These are phyloP conservation scores for Penicillium glabrum DNA, from an alignment of 2,329 filamentous ascomycete genomes.

Conservation along the genomic window DNA sequence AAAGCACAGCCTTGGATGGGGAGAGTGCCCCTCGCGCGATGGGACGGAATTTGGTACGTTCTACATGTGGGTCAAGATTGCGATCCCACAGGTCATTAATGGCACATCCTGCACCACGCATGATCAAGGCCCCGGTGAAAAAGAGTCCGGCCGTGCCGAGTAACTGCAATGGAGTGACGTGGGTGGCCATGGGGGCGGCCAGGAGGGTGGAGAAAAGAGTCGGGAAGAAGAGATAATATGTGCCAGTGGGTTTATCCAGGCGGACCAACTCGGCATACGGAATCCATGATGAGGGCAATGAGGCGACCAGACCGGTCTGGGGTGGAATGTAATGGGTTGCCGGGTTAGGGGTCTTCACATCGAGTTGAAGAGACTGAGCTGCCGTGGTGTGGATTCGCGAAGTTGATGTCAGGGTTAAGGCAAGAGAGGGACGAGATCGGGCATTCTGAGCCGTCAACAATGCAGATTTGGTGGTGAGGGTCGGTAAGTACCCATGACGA, in stretches of 20 bases:
- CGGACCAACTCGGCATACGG: constrained; percentile 57
- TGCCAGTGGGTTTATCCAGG: constrained; percentile 52
- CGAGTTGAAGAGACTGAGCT: neutral
- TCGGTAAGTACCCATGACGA: neutral
- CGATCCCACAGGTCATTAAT: constrained; percentile 60
- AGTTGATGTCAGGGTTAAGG: neutral
- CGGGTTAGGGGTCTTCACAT: neutral
- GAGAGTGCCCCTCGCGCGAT: constrained; percentile 54
- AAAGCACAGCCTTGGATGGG: constrained; percentile 43
- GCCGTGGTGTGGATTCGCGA: neutral
- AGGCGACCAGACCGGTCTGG: constrained; percentile 46
- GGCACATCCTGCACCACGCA: constrained; percentile 53
- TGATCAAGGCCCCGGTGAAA: constrained; percentile 49
- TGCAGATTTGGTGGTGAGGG: neutral
- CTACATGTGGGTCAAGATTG: constrained; percentile 54
- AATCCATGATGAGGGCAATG: constrained; percentile 51
- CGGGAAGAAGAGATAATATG: constrained; percentile 56
- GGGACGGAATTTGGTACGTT: constrained; percentile 52
- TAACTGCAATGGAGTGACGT: constrained; percentile 34
- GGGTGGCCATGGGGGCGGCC: constrained; percentile 40
- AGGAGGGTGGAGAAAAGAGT: constrained; percentile 50
- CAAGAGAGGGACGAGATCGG: neutral
- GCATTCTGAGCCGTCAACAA: neutral
- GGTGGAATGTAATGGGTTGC: constrained; percentile 45
- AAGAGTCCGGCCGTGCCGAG: constrained; percentile 40